Conservation (phyloP, 2,329 filamentous ascomycete genomes). For the Curvularia hawaiiensis region DNA sequence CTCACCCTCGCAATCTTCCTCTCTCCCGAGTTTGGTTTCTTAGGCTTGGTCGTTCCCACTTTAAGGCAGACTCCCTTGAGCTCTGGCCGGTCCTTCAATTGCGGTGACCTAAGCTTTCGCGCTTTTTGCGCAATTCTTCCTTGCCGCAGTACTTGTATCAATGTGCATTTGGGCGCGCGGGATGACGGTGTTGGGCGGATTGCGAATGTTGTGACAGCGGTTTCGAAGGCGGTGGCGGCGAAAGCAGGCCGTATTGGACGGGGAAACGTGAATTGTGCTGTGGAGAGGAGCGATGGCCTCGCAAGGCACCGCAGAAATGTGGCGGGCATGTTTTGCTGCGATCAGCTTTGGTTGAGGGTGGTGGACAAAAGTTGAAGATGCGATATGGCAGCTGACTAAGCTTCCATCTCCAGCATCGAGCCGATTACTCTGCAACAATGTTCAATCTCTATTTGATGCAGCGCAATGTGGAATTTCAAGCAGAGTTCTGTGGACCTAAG, state of each 20-base stretch:
- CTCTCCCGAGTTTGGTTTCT: conserved; percentile 99
- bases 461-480: neutral
- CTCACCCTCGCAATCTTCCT: conserved; percentile 92
- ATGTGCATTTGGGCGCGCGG: conserved; percentile 50
- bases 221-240: conserved; percentile 25
- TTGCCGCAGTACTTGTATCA: conserved; percentile 63
- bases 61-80: conserved; percentile 97
- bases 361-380: conserved; percentile 21
- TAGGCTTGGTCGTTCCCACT: conserved; percentile 91
- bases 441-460: neutral
- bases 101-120: conserved; percentile 86
- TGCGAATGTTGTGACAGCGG: conserved; percentile 25
- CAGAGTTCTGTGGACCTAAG: too few species aligned
- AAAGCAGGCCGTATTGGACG: conserved; percentile 28
- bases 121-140: conserved; percentile 80
- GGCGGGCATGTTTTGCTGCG: conserved; percentile 44
- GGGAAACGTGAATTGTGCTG: conserved; percentile 21
- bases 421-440: neutral
- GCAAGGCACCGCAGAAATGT: conserved; percentile 48
- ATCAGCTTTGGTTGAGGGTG: conserved; percentile 1
- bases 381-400: conserved; percentile 18
- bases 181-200: conserved; percentile 49
- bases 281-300: conserved; percentile 38
- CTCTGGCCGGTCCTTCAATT: conserved; percentile 75
- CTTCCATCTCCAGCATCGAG: neutral